phyloP scores from a whole-genome alignment of 2,329 filamentous ascomycete species.

The Ceratocystis albifundus region DNA sequence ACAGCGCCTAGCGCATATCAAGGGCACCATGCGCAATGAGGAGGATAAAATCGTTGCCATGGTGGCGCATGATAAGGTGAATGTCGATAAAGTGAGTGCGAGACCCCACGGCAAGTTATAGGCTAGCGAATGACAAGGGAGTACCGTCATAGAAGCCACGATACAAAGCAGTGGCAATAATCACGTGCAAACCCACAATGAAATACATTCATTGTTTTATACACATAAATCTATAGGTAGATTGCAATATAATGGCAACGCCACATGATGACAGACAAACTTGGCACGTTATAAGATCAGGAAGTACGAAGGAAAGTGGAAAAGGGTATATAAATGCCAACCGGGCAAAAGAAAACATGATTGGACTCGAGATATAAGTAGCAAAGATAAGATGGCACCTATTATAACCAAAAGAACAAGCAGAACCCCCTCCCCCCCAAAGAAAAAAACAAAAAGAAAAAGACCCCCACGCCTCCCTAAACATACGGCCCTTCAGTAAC shows the following conservation, averaged over 20 bases:
- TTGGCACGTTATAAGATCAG: background rate
- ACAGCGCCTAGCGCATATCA: slow-evolving; percentile 41
- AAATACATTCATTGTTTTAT: too few species aligned
- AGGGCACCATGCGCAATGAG: slow-evolving; percentile 43
- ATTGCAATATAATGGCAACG: too few species aligned
- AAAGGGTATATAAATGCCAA: slow-evolving; percentile 6
- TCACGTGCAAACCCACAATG: too few species aligned
- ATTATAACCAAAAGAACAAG: background rate
- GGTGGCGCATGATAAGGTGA: slow-evolving; percentile 55
- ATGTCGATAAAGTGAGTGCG: slow-evolving; percentile 39
- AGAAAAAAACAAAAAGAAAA: background rate
- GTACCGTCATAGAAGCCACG: too few species aligned
- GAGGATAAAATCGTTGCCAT: slow-evolving; percentile 44
- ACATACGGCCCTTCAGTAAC: background rate
- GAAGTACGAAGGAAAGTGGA: background rate
- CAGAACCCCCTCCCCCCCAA: too few species aligned
- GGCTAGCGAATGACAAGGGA: background rate
- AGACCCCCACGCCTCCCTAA: background rate
- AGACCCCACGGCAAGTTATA: background rate
- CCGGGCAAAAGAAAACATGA: background rate
- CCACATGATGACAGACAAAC: background rate
- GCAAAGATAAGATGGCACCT: background rate
- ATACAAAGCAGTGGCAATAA: too few species aligned
- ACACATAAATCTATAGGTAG: too few species aligned
- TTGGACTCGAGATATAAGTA: background rate